These are phyloP conservation scores for Poa pratensis DNA, from an alignment of 176 grass and related monocot species.

Conservation along the genomic window DNA sequence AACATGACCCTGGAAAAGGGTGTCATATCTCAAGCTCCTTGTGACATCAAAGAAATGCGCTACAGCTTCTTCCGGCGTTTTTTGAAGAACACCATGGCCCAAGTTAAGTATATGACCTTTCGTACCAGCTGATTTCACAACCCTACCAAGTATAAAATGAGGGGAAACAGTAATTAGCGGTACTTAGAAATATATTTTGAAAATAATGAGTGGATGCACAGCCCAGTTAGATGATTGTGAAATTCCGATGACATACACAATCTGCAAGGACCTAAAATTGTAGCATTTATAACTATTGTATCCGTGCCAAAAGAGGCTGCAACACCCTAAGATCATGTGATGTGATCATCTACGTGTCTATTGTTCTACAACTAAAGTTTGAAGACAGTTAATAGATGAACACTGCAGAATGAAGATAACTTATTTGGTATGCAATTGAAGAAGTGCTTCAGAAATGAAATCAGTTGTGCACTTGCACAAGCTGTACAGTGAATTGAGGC, in stretches of 20 bases:
- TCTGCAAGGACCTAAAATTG: conserved; percentile 27
- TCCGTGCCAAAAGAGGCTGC: background rate
- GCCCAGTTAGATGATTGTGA: conserved; percentile 3
- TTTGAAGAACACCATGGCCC: conserved; percentile 91
- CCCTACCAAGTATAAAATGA: conserved; percentile 52
- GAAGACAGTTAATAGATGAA: conserved; percentile 28
- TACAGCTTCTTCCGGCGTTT: conserved; percentile 90
- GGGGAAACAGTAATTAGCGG: conserved; percentile 25
- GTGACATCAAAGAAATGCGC: conserved; percentile 97
- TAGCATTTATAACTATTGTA: background rate
- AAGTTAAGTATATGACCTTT: conserved; percentile 94
- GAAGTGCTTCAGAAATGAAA: conserved; percentile 3
- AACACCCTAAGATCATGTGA: conserved; percentile 12
- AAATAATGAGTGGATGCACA: conserved; percentile 20
- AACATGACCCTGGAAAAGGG: conserved; percentile 70
- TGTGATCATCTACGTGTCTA: conserved; percentile 6
- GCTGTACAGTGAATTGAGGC: background rate
- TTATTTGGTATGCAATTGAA: conserved; percentile 9
- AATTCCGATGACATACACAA: conserved; percentile 8
- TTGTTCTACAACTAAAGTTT: conserved; percentile 11
- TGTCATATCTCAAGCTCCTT: conserved; percentile 85
- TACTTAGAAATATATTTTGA: conserved; percentile 9
- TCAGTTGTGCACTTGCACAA: conserved; percentile 28
- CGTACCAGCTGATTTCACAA: conserved; percentile 84
- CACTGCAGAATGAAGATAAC: background rate